Conservation (phyloP, 805 yeast genomes). For the Pachysolen tannophilus region DNA sequence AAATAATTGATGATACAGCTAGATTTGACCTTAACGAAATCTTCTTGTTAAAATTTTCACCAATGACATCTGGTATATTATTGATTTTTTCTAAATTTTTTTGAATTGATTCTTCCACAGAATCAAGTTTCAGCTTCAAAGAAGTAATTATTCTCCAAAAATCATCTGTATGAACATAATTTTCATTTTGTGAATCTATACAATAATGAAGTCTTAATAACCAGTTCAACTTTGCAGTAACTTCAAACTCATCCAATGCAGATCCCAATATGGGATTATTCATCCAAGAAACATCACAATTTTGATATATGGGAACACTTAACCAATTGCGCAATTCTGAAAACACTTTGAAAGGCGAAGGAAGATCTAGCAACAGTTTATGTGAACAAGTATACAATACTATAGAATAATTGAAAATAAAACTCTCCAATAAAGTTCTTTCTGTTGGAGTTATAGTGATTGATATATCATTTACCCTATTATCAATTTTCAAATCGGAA, state of each 20-base stretch:
- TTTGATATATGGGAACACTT: slow-evolving; percentile 13
- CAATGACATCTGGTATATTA: neutral
- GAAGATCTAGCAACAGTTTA: slow-evolving; percentile 21
- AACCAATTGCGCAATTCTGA: slow-evolving; percentile 27
- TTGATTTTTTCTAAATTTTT: neutral
- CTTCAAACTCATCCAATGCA: slow-evolving; percentile 27
- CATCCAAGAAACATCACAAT: slow-evolving; percentile 25
- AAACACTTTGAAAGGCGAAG: slow-evolving; percentile 32
- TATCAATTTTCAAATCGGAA: neutral
- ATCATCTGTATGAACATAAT: slow-evolving; percentile 2
- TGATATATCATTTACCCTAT: neutral
- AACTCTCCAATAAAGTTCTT: slow-evolving; percentile 35
- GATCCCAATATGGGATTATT: slow-evolving; percentile 35
- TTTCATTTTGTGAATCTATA: neutral
- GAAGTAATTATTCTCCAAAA: slow-evolving; percentile 8
- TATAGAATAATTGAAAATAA: slow-evolving; percentile 32
- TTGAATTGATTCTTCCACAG: neutral
- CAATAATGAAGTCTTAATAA: slow-evolving; percentile 18
- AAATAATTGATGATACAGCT: slow-evolving; percentile 2
- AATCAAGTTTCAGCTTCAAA: slow-evolving; percentile 5
- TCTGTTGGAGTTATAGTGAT: slow-evolving; percentile 16
- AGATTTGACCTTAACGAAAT: slow-evolving; percentile 1
- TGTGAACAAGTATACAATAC: slow-evolving; percentile 27
- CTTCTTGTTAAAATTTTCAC: neutral
- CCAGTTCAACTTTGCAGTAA: slow-evolving; percentile 30